These are phyloP conservation scores for Chytridiales sp. DNA, from an alignment of 371 early-diverging fungal genomes.

Conservation along the genomic window DNA sequence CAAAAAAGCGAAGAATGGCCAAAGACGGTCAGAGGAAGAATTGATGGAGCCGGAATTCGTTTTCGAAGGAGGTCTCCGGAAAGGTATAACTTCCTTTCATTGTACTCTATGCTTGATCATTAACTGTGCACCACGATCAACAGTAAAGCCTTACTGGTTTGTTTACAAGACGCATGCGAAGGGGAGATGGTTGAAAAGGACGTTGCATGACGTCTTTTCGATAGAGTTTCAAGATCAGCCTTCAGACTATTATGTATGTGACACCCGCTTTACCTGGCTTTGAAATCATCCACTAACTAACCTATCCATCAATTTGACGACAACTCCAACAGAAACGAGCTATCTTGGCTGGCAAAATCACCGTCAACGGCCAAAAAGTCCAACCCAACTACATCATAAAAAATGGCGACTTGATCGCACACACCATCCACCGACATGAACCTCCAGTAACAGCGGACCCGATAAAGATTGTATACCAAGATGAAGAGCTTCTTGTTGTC, in stretches of 20 bases:
- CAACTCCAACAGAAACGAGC: constrained; percentile 59
- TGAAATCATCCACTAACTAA: neutral
- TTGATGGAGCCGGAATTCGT: too few relatives aligned
- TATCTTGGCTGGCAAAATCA: constrained; percentile 75
- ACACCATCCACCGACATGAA: constrained; percentile 91
- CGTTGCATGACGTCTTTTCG: constrained; percentile 72
- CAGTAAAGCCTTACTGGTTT: constrained; percentile 82
- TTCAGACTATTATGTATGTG: constrained; percentile 71
- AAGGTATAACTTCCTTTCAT: too few relatives aligned
- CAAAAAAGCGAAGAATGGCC: too few relatives aligned
- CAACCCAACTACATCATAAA: constrained; percentile 43
- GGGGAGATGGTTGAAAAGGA: constrained; percentile 83
- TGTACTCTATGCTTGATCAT: too few relatives aligned
- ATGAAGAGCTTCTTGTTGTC: constrained; percentile 72
- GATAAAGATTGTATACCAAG: constrained; percentile 58
- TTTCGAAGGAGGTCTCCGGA: too few relatives aligned
- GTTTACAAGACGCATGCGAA: constrained; percentile 81
- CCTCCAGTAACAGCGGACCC: constrained; percentile 77
- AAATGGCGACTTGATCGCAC: constrained; percentile 75
- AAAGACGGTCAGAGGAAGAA: too few relatives aligned
- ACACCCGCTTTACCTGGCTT: neutral
- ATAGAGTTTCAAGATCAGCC: constrained; percentile 85
- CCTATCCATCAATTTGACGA: neutral
- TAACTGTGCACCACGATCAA: too few relatives aligned
- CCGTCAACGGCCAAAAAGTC: constrained; percentile 66